Evolutionary conservation across 1,284 basidiomycete species (phyloP), one percentile per base, ranked within the genome.

Genomic region (Cryptococcus wingfieldii): DNA sequence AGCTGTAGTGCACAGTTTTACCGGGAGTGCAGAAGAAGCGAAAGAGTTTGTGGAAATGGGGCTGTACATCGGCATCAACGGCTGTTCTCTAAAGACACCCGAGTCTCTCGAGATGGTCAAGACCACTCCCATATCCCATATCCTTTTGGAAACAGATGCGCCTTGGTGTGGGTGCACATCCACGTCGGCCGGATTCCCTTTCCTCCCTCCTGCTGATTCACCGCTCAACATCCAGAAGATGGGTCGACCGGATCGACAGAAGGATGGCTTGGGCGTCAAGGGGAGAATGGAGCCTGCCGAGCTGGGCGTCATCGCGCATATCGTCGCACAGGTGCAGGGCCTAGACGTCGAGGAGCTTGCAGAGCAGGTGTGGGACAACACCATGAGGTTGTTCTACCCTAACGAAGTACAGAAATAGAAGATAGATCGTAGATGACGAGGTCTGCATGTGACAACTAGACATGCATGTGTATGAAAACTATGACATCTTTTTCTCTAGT

Each of bases 1-100:
- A 10, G 89, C 88, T 0, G 89, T 93, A 8, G 89, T 91, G 8
- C 92, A 94, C 74, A 89, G 86, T 63, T 92, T 92, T 74, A 92
- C 90, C 0, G 91, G 90, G 0, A 83, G 82, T 0, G 62, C 70
- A 1, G 80, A 81, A 25, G 89, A 94, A 71, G 83, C 83, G 47
- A 67, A 77, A 8, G 88, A 94, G 68, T 76, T 90, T 54, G 84
- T 92, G 61, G 74, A 77, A 18, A 86, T 89, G 84, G 88, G 87
- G 0, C 83, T 89, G 66, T 82, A 86, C 68, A 81, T 90, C 54
- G 85, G 86, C 53, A 75, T 90, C 53, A 92, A 92, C 62, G 90
- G 90, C 0, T 93, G 91, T 71, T 87, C 86, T 2, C 76, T 95
- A 61, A 94, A 93, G 76, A 90, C 88, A 0, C 79, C 81, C 41